Evolutionary conservation across 1,284 basidiomycete species (phyloP).

Genomic region (Meira nashicola): DNA sequence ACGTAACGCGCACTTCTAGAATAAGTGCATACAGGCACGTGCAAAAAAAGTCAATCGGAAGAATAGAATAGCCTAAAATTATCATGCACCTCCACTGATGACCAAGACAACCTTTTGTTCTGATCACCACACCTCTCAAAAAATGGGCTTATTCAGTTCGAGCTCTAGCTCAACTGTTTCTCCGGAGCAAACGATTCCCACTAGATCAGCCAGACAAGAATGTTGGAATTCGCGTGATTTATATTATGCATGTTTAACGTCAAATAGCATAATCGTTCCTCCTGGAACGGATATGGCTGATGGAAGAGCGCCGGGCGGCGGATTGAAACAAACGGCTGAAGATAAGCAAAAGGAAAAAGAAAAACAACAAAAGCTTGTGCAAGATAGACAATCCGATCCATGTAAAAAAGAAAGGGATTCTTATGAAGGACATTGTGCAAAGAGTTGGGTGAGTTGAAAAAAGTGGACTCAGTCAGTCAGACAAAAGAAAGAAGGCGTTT

Average conservation of each 20-base stretch:
- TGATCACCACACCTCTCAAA: background rate
- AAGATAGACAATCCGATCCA: constrained; percentile 38
- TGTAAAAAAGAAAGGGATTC: constrained; percentile 30
- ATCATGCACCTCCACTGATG: too few species aligned
- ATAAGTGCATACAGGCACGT: too few species aligned
- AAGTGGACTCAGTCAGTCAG: too few species aligned
- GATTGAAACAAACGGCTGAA: constrained; percentile 20
- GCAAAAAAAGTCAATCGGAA: too few species aligned
- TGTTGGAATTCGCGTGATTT: constrained; percentile 47
- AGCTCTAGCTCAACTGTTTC: background rate
- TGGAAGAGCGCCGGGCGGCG: constrained; percentile 25
- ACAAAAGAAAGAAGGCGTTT: background rate
- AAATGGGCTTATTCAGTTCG: background rate
- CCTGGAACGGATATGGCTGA: constrained; percentile 50
- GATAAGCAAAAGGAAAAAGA: constrained; percentile 20
- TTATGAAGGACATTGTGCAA: constrained; percentile 46
- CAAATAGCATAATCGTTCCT: constrained; percentile 34
- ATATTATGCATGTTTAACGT: constrained; percentile 46
- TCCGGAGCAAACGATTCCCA: constrained; percentile 17
- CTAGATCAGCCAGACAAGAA: constrained; percentile 37
- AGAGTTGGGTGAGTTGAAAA: constrained; percentile 49
- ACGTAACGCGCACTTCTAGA: too few species aligned
- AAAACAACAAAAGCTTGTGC: constrained; percentile 17
- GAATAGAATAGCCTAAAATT: too few species aligned
- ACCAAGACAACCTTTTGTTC: too few species aligned